phyloP scores from a whole-genome alignment of 148 eudicot species.

The Rhododendron ovatum region DNA sequence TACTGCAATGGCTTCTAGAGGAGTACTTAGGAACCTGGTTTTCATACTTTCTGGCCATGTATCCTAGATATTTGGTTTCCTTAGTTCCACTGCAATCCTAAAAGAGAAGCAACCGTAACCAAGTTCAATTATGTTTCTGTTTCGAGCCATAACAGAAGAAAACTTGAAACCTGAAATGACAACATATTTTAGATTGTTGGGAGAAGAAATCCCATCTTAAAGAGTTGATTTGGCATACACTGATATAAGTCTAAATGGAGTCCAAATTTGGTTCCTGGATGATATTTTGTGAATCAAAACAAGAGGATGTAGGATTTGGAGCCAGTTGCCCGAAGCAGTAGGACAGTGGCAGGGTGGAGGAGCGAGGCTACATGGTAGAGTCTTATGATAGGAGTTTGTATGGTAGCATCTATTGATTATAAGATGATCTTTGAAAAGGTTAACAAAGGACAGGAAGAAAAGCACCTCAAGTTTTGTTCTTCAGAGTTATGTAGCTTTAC shows the following conservation, averaged over 20 bases:
- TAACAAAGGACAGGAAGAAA: background rate
- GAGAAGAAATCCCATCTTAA: background rate
- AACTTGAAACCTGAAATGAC: background rate
- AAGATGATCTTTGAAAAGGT: background rate
- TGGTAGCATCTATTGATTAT: background rate
- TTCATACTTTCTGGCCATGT: background rate
- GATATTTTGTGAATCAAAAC: background rate
- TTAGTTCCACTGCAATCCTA: background rate
- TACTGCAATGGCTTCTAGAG: background rate
- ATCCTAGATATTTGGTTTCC: background rate
- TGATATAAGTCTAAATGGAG: background rate
- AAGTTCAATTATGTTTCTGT: background rate
- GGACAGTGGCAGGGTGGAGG: background rate
- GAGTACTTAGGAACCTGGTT: background rate
- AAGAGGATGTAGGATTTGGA: background rate
- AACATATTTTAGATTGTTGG: background rate
- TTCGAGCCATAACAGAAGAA: background rate
- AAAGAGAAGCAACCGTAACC: background rate
- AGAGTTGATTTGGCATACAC: background rate
- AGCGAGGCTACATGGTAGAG: background rate
- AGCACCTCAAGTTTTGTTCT: background rate
- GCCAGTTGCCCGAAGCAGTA: background rate
- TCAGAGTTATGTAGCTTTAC: background rate
- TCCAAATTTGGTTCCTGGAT: background rate
- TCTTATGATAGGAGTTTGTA: background rate